A percentile compares a stretch with the other conserved stretches of the same genome.
These are phyloP conservation scores for Peterozyma xylosa DNA, from an alignment of 805 yeast genomes.

Conservation along the genomic window DNA sequence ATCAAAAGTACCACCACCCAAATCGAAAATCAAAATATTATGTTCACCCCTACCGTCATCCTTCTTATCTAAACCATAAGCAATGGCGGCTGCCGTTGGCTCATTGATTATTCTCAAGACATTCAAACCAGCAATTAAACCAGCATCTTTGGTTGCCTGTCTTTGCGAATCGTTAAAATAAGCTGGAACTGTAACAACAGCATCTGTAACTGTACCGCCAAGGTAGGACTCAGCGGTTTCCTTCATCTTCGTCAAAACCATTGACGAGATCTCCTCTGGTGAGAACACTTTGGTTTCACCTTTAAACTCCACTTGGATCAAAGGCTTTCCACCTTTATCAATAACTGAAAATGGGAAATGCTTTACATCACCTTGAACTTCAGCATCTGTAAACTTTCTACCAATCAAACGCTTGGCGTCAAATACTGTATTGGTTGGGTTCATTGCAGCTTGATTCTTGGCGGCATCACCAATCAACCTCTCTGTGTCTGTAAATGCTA, in stretches of 20 bases:
- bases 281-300: constrained; percentile 89
- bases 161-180: constrained; percentile 78
- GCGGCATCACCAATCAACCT: constrained; percentile 96
- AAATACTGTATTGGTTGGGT: constrained; percentile 85
- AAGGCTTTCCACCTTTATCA: constrained; percentile 81
- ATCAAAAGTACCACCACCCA: constrained; percentile 85
- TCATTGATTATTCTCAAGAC: constrained; percentile 74
- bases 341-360: constrained; percentile 90
- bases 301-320: constrained; percentile 85
- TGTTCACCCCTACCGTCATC: constrained; percentile 34
- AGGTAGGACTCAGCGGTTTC: constrained; percentile 55
- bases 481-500: constrained; percentile 89
- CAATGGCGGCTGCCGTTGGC: constrained; percentile 83
- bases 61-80: constrained; percentile 63
- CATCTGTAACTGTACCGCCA: constrained; percentile 48
- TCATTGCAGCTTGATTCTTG: constrained; percentile 94
- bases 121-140: constrained; percentile 66
- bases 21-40: constrained; percentile 56
- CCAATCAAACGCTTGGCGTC: constrained; percentile 94
- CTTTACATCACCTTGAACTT: constrained; percentile 74
- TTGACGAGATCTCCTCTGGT: constrained; percentile 92
- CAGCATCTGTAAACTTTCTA: constrained; percentile 77
- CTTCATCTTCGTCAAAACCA: constrained; percentile 68
- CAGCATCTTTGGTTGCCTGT: constrained; percentile 79
- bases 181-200: constrained; percentile 82